Evolutionary conservation across 139 green algal genomes (phyloP), one percentile per base, ranked within the genome.

Genomic region (Chlamydomonas sp.): DNA sequence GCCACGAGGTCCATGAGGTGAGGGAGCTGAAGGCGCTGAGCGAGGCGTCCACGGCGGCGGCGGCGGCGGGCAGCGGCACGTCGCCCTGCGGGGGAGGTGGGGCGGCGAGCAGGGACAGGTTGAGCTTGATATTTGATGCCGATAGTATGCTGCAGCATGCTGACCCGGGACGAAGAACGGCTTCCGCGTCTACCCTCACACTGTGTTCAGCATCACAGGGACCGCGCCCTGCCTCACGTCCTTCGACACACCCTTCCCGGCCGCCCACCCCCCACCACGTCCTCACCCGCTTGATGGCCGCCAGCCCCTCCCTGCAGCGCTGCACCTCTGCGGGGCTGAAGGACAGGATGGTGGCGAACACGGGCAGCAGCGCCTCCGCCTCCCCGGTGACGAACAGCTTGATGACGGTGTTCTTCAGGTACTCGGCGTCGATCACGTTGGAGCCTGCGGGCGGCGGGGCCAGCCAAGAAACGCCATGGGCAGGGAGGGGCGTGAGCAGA

Each of bases 321-420:
- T 64, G 59, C 58, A 85, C 14, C 79, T 92, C 90, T 59, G 92
- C 87, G 1, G 84, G 90, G 17, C 85, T 89, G 74, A 95, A 90
- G 5, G 77, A 77, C 17, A 95, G 92, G 78, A 95, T 91, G 64
- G 87, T 89, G 7, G 90, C 77, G 74, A 95, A 93, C 17, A 95
- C 92, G 9, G 92, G 92, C 87, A 95, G 89, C 87, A 95, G 87
- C 74, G 80, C 77, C 82, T 92, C 92, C 7, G 92, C 92, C 84
- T 95, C 92, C 3, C 90, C 90, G n/a, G 87, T 93, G 15, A 81
- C 83, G 87, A 91, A 95, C 81, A 95, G 79, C 89, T 93, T 93
- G 74, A 95, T 73, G 15, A 93, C 82, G 6, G 89, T 90, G 89
- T 93, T 93, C 80, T 93, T 93, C 15, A 95, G 79, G 83, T 95